These are phyloP conservation scores for Phoma sp. DNA, from an alignment of 2,329 filamentous ascomycete species.

Conservation along the genomic window DNA sequence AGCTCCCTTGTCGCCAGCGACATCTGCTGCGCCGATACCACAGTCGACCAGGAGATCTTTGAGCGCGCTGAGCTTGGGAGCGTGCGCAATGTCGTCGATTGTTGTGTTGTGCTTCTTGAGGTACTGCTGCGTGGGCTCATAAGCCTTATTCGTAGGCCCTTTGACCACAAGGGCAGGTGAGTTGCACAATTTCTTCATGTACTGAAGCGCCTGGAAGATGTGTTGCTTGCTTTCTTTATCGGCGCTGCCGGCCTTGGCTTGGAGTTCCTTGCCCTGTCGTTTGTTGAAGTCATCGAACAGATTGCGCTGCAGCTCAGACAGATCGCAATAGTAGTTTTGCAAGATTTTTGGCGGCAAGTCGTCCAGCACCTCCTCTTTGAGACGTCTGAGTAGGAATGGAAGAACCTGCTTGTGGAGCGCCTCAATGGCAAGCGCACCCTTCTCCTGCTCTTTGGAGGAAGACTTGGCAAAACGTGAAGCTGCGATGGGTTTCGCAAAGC, in stretches of 20 bases:
- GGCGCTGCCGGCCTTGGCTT: slow-evolving; percentile 75
- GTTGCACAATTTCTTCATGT: slow-evolving; percentile 99
- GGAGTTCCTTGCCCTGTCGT: slow-evolving; percentile 88
- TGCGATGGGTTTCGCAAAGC: slow-evolving; percentile 93
- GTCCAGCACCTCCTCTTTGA: slow-evolving; percentile 97
- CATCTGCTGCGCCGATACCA: slow-evolving; percentile 75
- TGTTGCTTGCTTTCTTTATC: slow-evolving; percentile 97
- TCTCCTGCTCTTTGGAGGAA: slow-evolving; percentile 97
- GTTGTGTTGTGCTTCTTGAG: slow-evolving; percentile 79
- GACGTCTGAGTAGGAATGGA: slow-evolving; percentile 90
- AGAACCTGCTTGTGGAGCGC: slow-evolving; percentile 98
- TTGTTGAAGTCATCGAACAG: slow-evolving; percentile 96
- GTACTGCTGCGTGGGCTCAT: slow-evolving; percentile 83
- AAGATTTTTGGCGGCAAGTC: slow-evolving; percentile 97
- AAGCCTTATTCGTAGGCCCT: slow-evolving; percentile 80
- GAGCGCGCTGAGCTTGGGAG: slow-evolving; percentile 89
- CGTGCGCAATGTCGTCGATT: slow-evolving; percentile 84
- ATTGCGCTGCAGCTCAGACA: slow-evolving; percentile 91
- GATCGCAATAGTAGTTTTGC: slow-evolving; percentile 98
- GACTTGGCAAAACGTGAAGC: slow-evolving; percentile 95
- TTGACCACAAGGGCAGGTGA: slow-evolving; percentile 96
- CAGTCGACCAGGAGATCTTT: slow-evolving; percentile 97
- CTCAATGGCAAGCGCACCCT: slow-evolving; percentile 92
- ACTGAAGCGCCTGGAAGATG: slow-evolving; percentile 98
- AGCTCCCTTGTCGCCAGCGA: slow-evolving; percentile 54